These are phyloP conservation scores for Cephaloascus albidus DNA, from an alignment of 805 yeast species.

Conservation along the genomic window DNA sequence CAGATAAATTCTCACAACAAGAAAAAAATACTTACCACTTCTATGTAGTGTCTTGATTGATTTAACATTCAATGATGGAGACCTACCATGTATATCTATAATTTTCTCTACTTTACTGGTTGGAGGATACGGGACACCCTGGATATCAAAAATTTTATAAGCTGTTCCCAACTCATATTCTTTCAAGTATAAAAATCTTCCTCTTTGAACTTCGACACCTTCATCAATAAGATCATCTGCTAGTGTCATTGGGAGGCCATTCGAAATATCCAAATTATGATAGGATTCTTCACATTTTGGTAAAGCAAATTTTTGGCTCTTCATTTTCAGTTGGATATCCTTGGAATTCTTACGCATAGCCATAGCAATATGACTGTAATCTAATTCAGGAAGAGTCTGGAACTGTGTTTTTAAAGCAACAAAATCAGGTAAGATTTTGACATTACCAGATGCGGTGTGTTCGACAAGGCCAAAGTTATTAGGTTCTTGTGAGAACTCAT, in stretches of 20 bases:
- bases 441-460: constrained; percentile 29
- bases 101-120: constrained; percentile 1
- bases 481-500: constrained; percentile 71
- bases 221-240: constrained; percentile 33
- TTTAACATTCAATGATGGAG: neutral
- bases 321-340: constrained; percentile 11
- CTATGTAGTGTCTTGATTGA: neutral
- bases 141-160: constrained; percentile 29
- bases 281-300: constrained; percentile 24
- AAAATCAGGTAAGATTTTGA: constrained; percentile 33
- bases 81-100: neutral
- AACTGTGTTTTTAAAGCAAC: constrained; percentile 33
- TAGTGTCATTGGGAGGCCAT: constrained; percentile 33
- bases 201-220: constrained; percentile 40
- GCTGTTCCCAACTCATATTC: constrained; percentile 32
- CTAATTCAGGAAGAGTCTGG: constrained; percentile 19
- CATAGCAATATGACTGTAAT: constrained; percentile 11
- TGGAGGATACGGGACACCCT: constrained; percentile 23
- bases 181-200: constrained; percentile 37
- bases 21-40: neutral
- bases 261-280: constrained; percentile 25
- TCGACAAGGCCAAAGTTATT: constrained; percentile 74
- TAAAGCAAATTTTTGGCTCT: constrained; percentile 8
- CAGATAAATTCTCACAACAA: too few species aligned
- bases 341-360: constrained; percentile 15